Base-by-base conservation (phyloP, 306 rosid species). In the Quercus alba region DNA sequence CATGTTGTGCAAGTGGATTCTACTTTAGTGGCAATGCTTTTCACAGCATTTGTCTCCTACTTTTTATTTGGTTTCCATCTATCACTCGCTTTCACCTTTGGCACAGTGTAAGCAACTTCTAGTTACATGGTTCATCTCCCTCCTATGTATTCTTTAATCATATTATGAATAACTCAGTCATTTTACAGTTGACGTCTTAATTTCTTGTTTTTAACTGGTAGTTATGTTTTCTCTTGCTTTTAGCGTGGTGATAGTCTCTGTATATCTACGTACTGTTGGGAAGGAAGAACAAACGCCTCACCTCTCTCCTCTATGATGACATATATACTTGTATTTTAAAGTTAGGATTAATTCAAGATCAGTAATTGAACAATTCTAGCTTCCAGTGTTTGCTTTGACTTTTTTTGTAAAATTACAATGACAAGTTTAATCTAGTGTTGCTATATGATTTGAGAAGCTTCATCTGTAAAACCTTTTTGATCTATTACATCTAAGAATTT, bases 11-110 rank as follows among this genome's bases (percentile, higher is more conserved):
- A 93, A 97, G 99, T 94, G 59, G 91, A 94, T 82, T 94, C 99
- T 67, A 93, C 99, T 77, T 94, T 97, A 6, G 97, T 94, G 88
- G 97, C 99, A 54, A 94, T 94, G 99, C 87, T 94, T 81, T 97
- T 94, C 77, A 94, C 97, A 21, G 99, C 99, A 31, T 74, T 93
- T 75, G 93, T 94, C 67, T 94, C 99, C 67, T 95, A 91, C 76
- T 91, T 91, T 74, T 91, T 93, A 72, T 92, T 93, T 91, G 90
- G 46, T 41, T 41, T 41, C 11, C 94, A 57, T 94, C 93, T 86
- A 90, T 91, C 81, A 94, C 91, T 63, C 26, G 97, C 97, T 78
- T 94, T 94, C 80, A 91, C 93, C 87, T 97, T 94, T 46, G 97
- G 97, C 74, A 88, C 97, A 77, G 83, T 82, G 99, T 94, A 90